Conservation (phyloP, 2,329 filamentous ascomycete species). For the Phyllosticta paracitricarpa region DNA sequence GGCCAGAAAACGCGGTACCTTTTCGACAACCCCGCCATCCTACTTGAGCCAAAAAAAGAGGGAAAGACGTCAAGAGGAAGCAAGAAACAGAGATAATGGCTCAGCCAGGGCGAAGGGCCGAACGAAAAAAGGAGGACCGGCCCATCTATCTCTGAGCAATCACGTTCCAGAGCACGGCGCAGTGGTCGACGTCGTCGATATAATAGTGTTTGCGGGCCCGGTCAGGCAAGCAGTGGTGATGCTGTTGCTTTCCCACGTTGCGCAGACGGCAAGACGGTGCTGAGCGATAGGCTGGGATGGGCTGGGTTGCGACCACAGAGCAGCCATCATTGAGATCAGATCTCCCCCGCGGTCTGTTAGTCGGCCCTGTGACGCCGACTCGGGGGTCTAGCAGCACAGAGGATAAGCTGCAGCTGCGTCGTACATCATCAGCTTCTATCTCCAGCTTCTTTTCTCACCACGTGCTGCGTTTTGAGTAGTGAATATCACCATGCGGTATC, state of each 20-base stretch:
- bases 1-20: background rate
- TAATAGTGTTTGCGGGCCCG: background rate
- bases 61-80: too few species aligned
- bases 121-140: background rate
- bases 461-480: too few species aligned
- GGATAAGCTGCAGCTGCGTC: too few species aligned
- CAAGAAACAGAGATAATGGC: too few species aligned
- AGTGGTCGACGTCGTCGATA: background rate
- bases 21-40: background rate
- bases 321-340: too few species aligned
- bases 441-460: too few species aligned
- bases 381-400: too few species aligned
- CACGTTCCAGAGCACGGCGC: background rate
- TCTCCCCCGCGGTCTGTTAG: too few species aligned
- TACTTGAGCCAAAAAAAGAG: background rate
- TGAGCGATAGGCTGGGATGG: background rate
- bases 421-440: too few species aligned
- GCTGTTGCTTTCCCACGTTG: background rate
- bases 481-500: too few species aligned
- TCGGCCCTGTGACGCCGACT: too few species aligned
- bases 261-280: background rate
- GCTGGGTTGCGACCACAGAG: background rate
- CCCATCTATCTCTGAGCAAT: background rate
- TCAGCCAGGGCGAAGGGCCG: background rate
- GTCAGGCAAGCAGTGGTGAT: too few species aligned